Base-by-base conservation (phyloP, 1,139 yeast genomes). In the Martiniozyma asiatica region DNA sequence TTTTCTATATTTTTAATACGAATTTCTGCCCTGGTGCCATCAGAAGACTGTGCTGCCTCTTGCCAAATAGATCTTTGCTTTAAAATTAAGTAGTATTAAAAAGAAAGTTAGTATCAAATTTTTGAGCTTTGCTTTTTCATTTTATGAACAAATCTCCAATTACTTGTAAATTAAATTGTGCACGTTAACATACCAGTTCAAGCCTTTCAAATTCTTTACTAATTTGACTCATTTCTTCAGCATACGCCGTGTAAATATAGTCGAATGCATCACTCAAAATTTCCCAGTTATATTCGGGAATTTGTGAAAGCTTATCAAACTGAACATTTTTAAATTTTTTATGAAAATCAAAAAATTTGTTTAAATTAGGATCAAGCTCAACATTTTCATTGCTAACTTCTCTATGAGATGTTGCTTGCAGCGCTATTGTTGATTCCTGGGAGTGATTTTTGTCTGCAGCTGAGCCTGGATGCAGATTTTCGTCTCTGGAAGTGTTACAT, bases 31-130 rank as follows among this genome's bases (percentile, higher is more conserved):
- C 43, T 33, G 12, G 33, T 36, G 10, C 40, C 41, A 22, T 46
- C 50, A 14, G 40, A 25, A 22, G 41, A 32, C 25, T 38, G 36
- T 2, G 44, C 50, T 1, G 47, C 33, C 23, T 46, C 48, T 17
- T 40, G 43, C 50, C 50, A 46, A 9, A 39, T 33, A 6, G 44
- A 35, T 13, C 48, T 33, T 29, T 31, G 35, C 35, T 39, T 6
- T 17, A n/a, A n/a, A n/a, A n/a, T n/a, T n/a, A n/a, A n/a, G n/a
- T n/a, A n/a, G n/a, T n/a, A n/a, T n/a, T 14, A 11, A 13, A 14
- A 10, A 6, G 14, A 5, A 23, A 14, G 13, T 6, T 19, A 11
- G 9, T 19, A 19, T 10, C n/a, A 19, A 19, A 6, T 19, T 6
- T 19, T 3, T 9, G 20, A 19, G 10, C 8, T 9, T 8, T 10